Percentiles rank a stretch among this genome's conserved stretches.
phyloP scores from a whole-genome alignment of 441 rosid species.

The Kokia cookei region DNA sequence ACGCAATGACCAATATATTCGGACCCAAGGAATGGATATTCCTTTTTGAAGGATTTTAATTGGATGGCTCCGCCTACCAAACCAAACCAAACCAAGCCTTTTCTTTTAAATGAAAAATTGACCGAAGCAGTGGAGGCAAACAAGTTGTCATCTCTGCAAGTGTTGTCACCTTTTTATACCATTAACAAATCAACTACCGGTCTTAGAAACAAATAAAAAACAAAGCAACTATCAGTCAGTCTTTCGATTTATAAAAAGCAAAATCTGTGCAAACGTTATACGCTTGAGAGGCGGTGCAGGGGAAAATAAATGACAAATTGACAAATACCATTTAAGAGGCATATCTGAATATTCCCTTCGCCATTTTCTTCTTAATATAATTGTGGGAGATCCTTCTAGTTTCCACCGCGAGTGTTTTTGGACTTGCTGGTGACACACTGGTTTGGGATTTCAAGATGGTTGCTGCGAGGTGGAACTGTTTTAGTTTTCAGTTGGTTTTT shows the following conservation, averaged over 20 bases:
- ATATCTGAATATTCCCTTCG: not conserved
- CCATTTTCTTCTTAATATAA: not conserved
- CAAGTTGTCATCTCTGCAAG: not conserved
- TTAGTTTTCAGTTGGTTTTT: conserved; percentile 7
- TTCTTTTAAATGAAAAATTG: not conserved
- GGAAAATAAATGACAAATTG: not conserved
- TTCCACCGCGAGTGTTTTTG: not conserved
- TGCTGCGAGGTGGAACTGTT: not conserved
- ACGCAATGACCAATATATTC: not conserved
- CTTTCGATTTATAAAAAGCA: not conserved
- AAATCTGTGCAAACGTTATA: not conserved
- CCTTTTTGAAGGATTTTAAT: not conserved
- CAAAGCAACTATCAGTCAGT: not conserved
- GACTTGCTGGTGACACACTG: not conserved
- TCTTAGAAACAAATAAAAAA: too few relatives aligned
- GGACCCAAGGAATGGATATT: not conserved
- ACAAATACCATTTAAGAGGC: not conserved
- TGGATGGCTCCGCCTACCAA: not conserved
- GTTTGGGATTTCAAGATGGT: not conserved
- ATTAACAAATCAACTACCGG: not conserved
- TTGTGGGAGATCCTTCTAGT: not conserved
- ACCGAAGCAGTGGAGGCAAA: not conserved
- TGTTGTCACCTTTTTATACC: not conserved
- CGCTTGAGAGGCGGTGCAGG: not conserved
- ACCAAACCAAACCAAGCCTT: not conserved